Percentiles rank a stretch among this genome's conserved stretches.
Conservation (phyloP, 768 basidiomycete genomes). For the Sporobolomyces roseus region DNA sequence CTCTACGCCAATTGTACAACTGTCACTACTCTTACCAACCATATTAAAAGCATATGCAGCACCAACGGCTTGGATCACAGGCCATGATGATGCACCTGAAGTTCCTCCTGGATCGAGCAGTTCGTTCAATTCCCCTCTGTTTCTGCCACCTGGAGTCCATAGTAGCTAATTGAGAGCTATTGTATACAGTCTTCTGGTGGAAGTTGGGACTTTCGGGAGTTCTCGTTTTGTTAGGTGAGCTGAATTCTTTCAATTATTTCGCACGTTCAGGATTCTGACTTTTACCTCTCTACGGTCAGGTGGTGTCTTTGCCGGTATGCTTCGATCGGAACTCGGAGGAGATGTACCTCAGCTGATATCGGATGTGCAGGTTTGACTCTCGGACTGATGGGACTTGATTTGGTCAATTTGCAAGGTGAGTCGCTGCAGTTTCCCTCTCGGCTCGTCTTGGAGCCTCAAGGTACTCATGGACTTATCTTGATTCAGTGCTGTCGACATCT, state of each 20-base stretch:
- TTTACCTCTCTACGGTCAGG: not conserved
- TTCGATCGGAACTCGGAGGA: not conserved
- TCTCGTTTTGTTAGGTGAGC: conserved; percentile 67
- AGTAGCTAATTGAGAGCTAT: no score
- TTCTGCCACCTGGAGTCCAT: no score
- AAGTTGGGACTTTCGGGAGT: conserved; percentile 64
- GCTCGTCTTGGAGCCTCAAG: no score
- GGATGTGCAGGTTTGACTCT: conserved; percentile 47
- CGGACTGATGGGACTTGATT: conserved; percentile 51
- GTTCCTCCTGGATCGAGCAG: conserved; percentile 8
- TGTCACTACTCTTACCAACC: not conserved
- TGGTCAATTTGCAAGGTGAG: conserved; percentile 32
- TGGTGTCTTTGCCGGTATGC: conserved; percentile 73
- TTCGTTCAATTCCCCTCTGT: not conserved
- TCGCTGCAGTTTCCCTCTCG: not conserved
- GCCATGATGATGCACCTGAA: conserved; percentile 9
- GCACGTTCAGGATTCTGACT: not conserved
- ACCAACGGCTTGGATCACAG: conserved; percentile 4
- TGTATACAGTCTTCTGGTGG: conserved; percentile 60
- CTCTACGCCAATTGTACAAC: not conserved
- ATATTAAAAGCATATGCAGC: conserved; percentile 11
- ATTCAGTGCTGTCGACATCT: conserved; percentile 37
- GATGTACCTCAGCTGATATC: not conserved
- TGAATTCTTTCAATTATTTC: not conserved
- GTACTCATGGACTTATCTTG: not conserved